Evolutionary conservation across 2,329 filamentous ascomycete genomes (phyloP), one percentile per base, ranked within the genome.

Genomic region (Chaetomiaceae sp.): DNA sequence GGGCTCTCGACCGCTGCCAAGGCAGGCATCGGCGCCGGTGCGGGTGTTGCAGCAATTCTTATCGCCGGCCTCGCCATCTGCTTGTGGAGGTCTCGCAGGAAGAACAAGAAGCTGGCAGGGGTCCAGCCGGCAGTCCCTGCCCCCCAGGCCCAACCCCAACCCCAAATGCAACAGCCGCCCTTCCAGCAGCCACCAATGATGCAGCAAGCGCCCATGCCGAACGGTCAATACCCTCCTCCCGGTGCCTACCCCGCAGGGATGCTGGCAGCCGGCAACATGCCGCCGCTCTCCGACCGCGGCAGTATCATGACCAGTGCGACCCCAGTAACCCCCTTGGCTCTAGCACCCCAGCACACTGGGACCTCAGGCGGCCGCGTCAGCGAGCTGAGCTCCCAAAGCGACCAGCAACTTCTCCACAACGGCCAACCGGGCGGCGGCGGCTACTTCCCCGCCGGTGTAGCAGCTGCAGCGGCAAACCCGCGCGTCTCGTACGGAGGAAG

Each of bases 11-110:
- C 56, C 6, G 58, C 50, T 8, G 54, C 58, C 21, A 60, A 54
- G 44, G 54, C 53, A 48, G 54, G 58, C 18, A 62, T 58, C 18
- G 59, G 58, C 13, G 60, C 56, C 7, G 56, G 54, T 16, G 56
- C 43, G 4, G 57, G 56, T 9, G 55, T 58, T 5, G 58, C 56
- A 5, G 55, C 20, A 10, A 57, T 60, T 16, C 36, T 57, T 25
- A 58, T 61, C 13, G 48, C 29, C 11, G 58, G 47, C 7, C 55
- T 62, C 7, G 54, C 51, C 16, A 49, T 63, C 45, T 59, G 55
- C 40, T 34, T 62, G 9, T 58, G 58, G 56, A 29, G 46, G n/a
- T 43, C 48, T 6, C 44, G 51, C 5, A 55, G 57, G 6, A 62
- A 61, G 50, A 62, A 53, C 32, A 62, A 57, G 55, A 36, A 53